Base-by-base conservation (phyloP, 1,139 yeast genomes). In the Sugiyamaella paludigena region DNA sequence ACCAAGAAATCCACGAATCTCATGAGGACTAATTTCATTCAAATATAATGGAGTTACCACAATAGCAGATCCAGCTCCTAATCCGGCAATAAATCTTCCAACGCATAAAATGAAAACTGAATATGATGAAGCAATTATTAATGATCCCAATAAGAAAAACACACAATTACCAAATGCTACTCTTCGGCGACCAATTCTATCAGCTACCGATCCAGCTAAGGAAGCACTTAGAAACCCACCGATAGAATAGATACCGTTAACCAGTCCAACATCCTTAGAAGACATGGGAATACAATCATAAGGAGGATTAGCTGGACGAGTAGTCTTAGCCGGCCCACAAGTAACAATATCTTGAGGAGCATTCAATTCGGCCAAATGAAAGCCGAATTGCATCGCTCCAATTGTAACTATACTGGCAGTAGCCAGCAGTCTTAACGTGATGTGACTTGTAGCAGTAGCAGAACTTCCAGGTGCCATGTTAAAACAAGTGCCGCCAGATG, bases 181-280 rank as follows among this genome's bases (percentile, higher is more conserved):
- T 28, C 69, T 67, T 56, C 77, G 78, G 36, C 96, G 74, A 1
- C 98, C 98, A 44, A 75, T 68, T 30, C 61, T 61, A 56, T 86
- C 87, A 10, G 95, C 84, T n/a, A 87, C 54, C 9, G 71, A 59
- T 0, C 96, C 92, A 1, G 89, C 87, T 57, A 79, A 71, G 8
- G 83, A 71, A 0, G 97, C 87, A 1, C 96, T 89, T 7, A 84
- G 48, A 19, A 91, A 72, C 0, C 98, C 98, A 7, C 98, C 98
- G 49, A 91, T 74, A 35, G 94, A 82, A 66, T 85, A 88, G 27
- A 87, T 78, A 0, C 96, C 83, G 0, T 95, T 89, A n/a, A 84
- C 82, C 27, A 85, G 68, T 0, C 97, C 98, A 41, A 87, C 71
- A 51, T 85, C 84, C 42, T 78, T 75, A 12, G 82, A 79, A 16